These are phyloP conservation scores for Pyrenula massariospora DNA, from an alignment of 495 filamentous ascomycete species.

Conservation along the genomic window DNA sequence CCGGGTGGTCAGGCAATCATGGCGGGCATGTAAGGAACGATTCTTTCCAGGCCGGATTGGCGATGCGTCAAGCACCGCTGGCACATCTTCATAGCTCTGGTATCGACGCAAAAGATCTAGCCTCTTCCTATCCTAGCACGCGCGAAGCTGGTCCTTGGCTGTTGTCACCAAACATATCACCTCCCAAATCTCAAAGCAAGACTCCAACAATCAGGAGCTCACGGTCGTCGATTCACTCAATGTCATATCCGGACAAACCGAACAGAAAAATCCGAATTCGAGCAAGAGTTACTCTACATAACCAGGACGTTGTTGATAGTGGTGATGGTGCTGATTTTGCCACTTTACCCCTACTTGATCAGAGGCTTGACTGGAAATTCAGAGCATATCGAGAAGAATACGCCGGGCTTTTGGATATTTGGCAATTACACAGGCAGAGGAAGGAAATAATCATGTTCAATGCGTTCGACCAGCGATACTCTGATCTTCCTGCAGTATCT, in stretches of 20 bases:
- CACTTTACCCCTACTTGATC: slow-evolving; percentile 57
- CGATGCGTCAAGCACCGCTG: too few relatives aligned
- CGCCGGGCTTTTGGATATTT: slow-evolving; percentile 69
- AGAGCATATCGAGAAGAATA: slow-evolving; percentile 66
- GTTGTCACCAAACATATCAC: neutral
- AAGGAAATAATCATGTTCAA: slow-evolving; percentile 83
- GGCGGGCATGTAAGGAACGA: too few relatives aligned
- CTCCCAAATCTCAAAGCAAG: neutral
- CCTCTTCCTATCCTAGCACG: neutral
- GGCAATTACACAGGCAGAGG: slow-evolving; percentile 63
- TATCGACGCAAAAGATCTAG: neutral
- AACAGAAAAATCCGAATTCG: slow-evolving; percentile 17
- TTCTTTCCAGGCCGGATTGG: too few relatives aligned
- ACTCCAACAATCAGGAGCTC: neutral
- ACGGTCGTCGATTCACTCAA: neutral
- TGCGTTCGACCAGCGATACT: too few relatives aligned
- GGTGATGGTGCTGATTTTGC: slow-evolving; percentile 43
- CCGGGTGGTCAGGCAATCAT: too few relatives aligned
- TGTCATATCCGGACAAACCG: neutral
- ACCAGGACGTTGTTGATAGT: slow-evolving; percentile 66
- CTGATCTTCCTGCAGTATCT: neutral
- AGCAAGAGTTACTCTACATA: slow-evolving; percentile 58
- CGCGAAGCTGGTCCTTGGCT: neutral
- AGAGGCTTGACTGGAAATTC: slow-evolving; percentile 45
- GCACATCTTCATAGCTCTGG: neutral